Evolutionary conservation across 306 rosid genomes (phyloP).

Genomic region (Cajanus cajan): DNA sequence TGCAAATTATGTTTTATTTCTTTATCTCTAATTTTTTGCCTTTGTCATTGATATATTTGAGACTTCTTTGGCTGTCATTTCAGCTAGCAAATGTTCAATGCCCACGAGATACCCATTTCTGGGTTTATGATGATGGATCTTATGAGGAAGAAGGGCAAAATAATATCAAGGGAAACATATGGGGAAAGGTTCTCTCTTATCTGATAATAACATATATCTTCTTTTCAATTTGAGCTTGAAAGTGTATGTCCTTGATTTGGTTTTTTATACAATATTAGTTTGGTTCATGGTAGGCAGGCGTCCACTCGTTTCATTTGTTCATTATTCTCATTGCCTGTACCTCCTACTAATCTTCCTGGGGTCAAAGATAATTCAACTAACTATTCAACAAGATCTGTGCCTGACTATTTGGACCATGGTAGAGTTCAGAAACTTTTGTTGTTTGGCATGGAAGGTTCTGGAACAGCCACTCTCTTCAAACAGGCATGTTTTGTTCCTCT

Average conservation of each 20-base stretch:
- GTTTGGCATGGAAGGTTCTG: conserved; percentile 89
- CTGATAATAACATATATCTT: conserved; percentile 34
- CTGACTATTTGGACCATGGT: conserved; percentile 73
- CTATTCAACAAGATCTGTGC: conserved; percentile 66
- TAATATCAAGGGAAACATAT: conserved; percentile 88
- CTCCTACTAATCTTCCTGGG: conserved; percentile 59
- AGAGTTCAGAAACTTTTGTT: conserved; percentile 78
- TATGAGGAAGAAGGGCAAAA: conserved; percentile 98
- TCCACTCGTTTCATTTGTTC: conserved; percentile 82
- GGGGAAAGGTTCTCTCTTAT: conserved; percentile 97
- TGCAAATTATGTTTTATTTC: neutral
- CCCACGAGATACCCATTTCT: conserved; percentile 91
- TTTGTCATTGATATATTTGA: conserved; percentile 7
- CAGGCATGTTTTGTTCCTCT: conserved; percentile 54
- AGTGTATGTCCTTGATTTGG: conserved; percentile 44
- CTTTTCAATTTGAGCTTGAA: conserved; percentile 38
- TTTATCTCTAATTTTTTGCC: conserved; percentile 3
- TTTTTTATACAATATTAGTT: conserved; percentile 51
- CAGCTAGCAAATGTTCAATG: conserved; percentile 95
- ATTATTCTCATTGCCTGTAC: conserved; percentile 84
- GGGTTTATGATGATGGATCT: conserved; percentile 94
- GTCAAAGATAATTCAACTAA: conserved; percentile 50
- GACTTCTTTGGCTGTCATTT: conserved; percentile 29
- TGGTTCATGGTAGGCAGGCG: conserved; percentile 95
- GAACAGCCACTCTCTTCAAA: conserved; percentile 86